Evolutionary conservation across 2,329 filamentous ascomycete species (phyloP).

Genomic region (Kalaharituber pfeilii): DNA sequence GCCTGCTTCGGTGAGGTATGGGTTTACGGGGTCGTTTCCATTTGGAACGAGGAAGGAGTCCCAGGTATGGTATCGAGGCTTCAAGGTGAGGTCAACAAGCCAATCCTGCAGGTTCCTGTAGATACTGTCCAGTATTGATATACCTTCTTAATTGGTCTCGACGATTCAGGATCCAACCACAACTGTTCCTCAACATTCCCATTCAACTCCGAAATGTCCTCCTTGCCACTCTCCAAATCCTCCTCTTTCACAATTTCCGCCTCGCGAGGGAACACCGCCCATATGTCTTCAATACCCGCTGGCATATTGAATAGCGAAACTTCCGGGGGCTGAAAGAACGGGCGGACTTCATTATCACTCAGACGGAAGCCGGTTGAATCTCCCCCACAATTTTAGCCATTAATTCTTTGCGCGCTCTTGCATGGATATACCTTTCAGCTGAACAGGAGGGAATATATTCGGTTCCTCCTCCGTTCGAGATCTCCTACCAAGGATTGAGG

Average conservation of each 20-base stretch:
- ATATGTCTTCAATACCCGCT: not conserved
- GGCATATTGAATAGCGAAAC: not conserved
- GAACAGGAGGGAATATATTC: no score
- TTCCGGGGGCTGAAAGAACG: no score
- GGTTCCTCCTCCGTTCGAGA: no score
- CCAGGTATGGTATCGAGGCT: conserved; percentile 45
- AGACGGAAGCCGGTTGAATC: no score
- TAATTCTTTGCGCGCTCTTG: no score
- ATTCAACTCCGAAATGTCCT: not conserved
- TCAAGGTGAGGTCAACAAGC: not conserved
- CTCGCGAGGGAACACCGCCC: not conserved
- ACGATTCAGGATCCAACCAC: not conserved
- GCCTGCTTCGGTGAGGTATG: conserved; percentile 53
- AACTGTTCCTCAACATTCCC: not conserved
- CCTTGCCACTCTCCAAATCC: not conserved
- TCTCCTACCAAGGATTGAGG: not conserved
- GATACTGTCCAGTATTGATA: not conserved
- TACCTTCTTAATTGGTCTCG: not conserved
- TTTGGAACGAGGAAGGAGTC: conserved; percentile 40
- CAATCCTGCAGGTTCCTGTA: not conserved
- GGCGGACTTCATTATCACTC: no score
- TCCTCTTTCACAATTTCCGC: not conserved
- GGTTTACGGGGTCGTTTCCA: conserved; percentile 29
- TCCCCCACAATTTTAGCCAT: no score
- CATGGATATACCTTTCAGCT: no score